Base-by-base conservation (phyloP, 1,284 basidiomycete species). In the Pisolithus thermaeus region DNA sequence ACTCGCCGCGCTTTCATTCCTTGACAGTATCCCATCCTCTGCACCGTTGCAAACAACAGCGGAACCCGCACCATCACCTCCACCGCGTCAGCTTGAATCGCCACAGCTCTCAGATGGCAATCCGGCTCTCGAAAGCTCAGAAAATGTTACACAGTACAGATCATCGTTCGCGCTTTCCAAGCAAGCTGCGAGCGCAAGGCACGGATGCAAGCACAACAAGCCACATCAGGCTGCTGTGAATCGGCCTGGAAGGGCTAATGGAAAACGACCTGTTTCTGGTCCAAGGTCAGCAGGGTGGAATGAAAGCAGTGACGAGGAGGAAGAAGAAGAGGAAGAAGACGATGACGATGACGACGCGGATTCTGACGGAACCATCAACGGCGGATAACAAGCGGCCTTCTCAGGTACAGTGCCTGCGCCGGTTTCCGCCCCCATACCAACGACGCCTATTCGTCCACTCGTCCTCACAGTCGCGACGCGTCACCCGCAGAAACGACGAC, bases 121-220 rank as follows among this genome's bases (percentile, higher is more conserved):
- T 16, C 36, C 57, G 3, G 35, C 47, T 25, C 38, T 59, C 6
- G 56, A 43, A n/a, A 60, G 55, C 53, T 56, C 61, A 14, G 66
- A 67, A 30, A 61, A 58, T 16, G 55, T 43, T 22, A 56, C 41
- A 1, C 76, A 77, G 59, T 83, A 77, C 63, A 79, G 80, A 45
- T 92, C 90, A 1, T 92, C 92, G 3, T 95, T 95, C 61, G 87
- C 90, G 0, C 87, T 85, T 0, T 89, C 88, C 14, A 87, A 80
- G 62, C 81, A 85, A 56, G 92, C 90, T 22, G 80, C 81, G 84
- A 95, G 63, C 79, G 92, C 48, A 89, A 90, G 60, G 87, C 88
- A 11, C 89, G 87, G 65, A 77, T 79, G 12, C 84, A 92, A 62
- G 89, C 87, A 20, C 86, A 91, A 60, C 84, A 90, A 61, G 86